Percentiles rank a stretch among this genome's conserved stretches.
Conservation (phyloP, 2,329 filamentous ascomycete species). For the Epichloe hybrida region DNA sequence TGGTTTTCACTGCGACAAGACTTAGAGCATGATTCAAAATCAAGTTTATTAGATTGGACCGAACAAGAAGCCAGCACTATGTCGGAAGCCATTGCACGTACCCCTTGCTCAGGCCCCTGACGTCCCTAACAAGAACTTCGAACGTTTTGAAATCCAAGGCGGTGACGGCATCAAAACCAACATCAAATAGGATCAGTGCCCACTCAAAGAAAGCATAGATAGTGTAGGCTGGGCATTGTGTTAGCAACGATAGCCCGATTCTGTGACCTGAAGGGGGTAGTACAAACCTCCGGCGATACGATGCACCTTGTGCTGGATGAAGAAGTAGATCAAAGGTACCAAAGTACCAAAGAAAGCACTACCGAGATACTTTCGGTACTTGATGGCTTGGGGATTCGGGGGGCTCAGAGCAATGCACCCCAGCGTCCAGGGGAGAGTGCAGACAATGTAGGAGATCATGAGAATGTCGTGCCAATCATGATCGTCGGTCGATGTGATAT, state of each 20-base stretch:
- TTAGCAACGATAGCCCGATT: not conserved
- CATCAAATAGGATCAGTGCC: slow-evolving; percentile 86
- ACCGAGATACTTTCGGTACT: slow-evolving; percentile 77
- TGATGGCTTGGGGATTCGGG: slow-evolving; percentile 71
- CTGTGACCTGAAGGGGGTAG: not conserved
- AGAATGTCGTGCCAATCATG: slow-evolving; percentile 98
- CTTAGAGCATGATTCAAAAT: slow-evolving; percentile 27
- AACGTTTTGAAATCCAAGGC: slow-evolving; percentile 82
- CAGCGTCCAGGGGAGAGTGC: slow-evolving; percentile 81
- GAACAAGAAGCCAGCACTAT: slow-evolving; percentile 37
- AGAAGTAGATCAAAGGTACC: slow-evolving; percentile 86
- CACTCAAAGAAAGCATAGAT: slow-evolving; percentile 98
- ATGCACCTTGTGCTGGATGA: slow-evolving; percentile 97
- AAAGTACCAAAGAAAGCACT: slow-evolving; percentile 80
- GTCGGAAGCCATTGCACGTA: slow-evolving; percentile 94
- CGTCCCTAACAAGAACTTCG: slow-evolving; percentile 77
- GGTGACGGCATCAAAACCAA: slow-evolving; percentile 91
- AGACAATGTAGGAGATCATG: slow-evolving; percentile 96
- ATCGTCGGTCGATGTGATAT: slow-evolving; percentile 94
- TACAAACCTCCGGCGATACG: slow-evolving; percentile 76
- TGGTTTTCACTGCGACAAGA: slow-evolving; percentile 30
- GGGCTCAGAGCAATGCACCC: slow-evolving; percentile 80
- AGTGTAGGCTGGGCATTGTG: slow-evolving; percentile 63
- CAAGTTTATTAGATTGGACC: slow-evolving; percentile 20
- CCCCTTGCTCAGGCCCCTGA: slow-evolving; percentile 88